Evolutionary conservation across 2,329 filamentous ascomycete genomes (phyloP), one percentile per base, ranked within the genome.

Genomic region (Anthostomella pinea): DNA sequence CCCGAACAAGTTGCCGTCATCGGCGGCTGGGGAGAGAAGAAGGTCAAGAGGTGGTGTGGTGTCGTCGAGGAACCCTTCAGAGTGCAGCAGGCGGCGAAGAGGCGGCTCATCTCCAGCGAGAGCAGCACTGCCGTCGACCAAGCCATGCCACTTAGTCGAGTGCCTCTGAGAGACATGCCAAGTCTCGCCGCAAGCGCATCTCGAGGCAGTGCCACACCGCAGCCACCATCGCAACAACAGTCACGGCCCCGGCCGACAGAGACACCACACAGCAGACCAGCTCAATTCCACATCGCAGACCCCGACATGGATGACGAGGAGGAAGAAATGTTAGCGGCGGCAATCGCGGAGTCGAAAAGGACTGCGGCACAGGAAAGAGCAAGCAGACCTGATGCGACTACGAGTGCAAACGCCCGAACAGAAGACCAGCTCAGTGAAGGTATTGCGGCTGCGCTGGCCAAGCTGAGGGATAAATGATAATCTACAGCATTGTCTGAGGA

Each of bases 21-120:
- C n/a, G 77, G 83, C 19, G 93, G 93, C 1, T 98, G 90, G 90
- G 93, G 93, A 21, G 87, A 94, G 64, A 89, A 87, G 67, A 98
- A 98, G 64, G 88, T 96, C 15, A 84, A 85, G 62, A 78, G 81
- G 39, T 97, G 91, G 91, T 83, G 77, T 49, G 76, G 72, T 38
- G 84, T 85, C 8, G 85, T 96, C 2, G 78, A 87, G 41, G 89
- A 95, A 63, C 87, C 88, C 1, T 96, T 97, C 53, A 70, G 87
- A 39, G 79, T 84, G 5, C 79, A 81, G 52, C 85, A 83, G 53
- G 77, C 85, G 2, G 77, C 75, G n/a, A 86, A 68, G 56, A 54
- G 63, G 36, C 56, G 49, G 19, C 41, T 52, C 14, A 47, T 47
- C 16, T 41, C 47, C n/a, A 52, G 45, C 29, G 59, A 56, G 32